These are phyloP conservation scores for Avicennia marina DNA, from an alignment of 257 asterid species.

Conservation along the genomic window DNA sequence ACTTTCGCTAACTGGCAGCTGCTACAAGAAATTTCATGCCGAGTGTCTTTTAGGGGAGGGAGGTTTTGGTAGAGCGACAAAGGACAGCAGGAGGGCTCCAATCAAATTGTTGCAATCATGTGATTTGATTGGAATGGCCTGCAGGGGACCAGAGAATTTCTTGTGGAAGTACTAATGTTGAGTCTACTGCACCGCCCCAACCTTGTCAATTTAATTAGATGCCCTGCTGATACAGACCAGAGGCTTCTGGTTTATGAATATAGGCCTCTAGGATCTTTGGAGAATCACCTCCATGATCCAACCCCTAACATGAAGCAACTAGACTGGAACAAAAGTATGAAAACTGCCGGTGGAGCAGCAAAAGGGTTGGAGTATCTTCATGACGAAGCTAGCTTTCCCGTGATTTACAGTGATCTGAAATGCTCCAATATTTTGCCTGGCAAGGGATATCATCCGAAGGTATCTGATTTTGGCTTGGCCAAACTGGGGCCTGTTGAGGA, in stretches of 20 bases:
- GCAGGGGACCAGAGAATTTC: conserved; percentile 90
- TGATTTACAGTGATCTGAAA: conserved; percentile 87
- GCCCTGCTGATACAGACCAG: conserved; percentile 93
- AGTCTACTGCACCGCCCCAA: conserved; percentile 83
- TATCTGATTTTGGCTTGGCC: conserved; percentile 96
- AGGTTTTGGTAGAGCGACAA: conserved; percentile 91
- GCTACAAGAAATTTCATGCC: conserved; percentile 66
- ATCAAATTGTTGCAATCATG: conserved; percentile 84
- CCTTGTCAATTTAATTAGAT: conserved; percentile 86
- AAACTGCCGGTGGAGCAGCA: conserved; percentile 94
- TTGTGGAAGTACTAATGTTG: conserved; percentile 87
- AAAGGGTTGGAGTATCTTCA: conserved; percentile 92
- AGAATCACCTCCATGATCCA: conserved; percentile 81
- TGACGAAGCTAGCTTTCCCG: conserved; percentile 88
- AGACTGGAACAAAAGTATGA: conserved; percentile 94
- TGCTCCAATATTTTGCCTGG: conserved; percentile 88
- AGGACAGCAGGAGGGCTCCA: conserved; percentile 64
- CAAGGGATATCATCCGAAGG: conserved; percentile 74
- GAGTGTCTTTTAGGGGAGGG: conserved; percentile 85
- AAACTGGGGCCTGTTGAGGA: conserved; percentile 94
- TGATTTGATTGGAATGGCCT: conserved; percentile 88
- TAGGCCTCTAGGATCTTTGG: conserved; percentile 85
- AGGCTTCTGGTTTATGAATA: conserved; percentile 85
- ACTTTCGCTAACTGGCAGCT: conserved; percentile 69
- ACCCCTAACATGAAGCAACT: conserved; percentile 49